Conservation (phyloP, 192 early-diverging fungal genomes). For the Coemansia sp. region DNA sequence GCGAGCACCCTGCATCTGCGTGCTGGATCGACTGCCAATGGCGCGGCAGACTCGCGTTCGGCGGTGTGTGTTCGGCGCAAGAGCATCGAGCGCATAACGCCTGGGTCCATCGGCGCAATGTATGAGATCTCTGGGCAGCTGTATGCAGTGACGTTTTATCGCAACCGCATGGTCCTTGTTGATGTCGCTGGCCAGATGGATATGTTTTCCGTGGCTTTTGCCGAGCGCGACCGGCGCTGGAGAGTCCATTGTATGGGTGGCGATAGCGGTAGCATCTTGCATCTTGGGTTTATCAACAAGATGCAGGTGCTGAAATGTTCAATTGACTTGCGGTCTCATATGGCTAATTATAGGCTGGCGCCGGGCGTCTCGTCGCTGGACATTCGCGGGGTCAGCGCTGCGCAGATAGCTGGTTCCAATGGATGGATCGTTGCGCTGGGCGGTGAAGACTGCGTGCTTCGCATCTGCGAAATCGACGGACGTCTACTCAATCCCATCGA, state of each 20-base stretch:
- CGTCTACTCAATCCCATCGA: neutral
- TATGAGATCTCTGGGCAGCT: slow-evolving; percentile 55
- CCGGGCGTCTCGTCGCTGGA: slow-evolving; percentile 24
- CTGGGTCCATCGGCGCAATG: slow-evolving; percentile 69
- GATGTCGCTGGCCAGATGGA: slow-evolving; percentile 64
- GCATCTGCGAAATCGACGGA: neutral
- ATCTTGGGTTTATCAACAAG: slow-evolving; percentile 50
- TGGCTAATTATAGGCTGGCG: neutral
- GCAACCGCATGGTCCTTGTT: slow-evolving; percentile 67
- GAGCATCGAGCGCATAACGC: slow-evolving; percentile 61
- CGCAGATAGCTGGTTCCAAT: neutral
- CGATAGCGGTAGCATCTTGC: slow-evolving; percentile 42
- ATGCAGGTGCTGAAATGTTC: slow-evolving; percentile 54
- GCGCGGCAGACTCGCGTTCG: neutral
- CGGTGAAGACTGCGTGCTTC: slow-evolving; percentile 28
- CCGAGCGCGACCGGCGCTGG: slow-evolving; percentile 73
- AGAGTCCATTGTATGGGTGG: slow-evolving; percentile 55
- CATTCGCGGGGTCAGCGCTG: slow-evolving; percentile 6
- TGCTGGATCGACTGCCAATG: neutral
- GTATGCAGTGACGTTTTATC: slow-evolving; percentile 68
- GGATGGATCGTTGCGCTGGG: slow-evolving; percentile 11
- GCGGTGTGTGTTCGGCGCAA: neutral
- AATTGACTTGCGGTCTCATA: neutral
- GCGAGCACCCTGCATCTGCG: neutral
- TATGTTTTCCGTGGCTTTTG: slow-evolving; percentile 68